These are phyloP conservation scores for Amyloporia xantha DNA, from an alignment of 768 basidiomycete genomes.

Conservation along the genomic window DNA sequence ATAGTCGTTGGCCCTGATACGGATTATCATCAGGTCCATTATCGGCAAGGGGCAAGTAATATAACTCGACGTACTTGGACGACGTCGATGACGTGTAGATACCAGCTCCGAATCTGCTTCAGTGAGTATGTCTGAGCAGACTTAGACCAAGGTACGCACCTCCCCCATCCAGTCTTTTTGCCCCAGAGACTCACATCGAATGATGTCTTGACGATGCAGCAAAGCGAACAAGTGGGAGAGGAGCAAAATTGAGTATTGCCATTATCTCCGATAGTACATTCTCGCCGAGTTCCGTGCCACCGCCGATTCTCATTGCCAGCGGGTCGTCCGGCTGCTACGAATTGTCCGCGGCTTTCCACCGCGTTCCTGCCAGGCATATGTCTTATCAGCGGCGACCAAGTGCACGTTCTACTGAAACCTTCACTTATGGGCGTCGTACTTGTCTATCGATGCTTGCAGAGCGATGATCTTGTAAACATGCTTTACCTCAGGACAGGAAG, in stretches of 20 bases:
- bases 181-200: slow-evolving; percentile 58
- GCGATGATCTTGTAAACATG: slow-evolving; percentile 60
- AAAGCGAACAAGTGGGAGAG: slow-evolving; percentile 54
- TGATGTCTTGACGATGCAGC: slow-evolving; percentile 56
- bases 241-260: slow-evolving; percentile 49
- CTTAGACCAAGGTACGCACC: slow-evolving; percentile 35
- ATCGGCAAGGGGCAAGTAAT: no score
- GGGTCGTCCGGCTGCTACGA: slow-evolving; percentile 44
- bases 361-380: slow-evolving; percentile 32
- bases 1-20: slow-evolving; percentile 58
- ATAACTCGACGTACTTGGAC: slow-evolving; percentile 44
- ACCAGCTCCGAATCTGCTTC: not conserved
- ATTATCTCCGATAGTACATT: slow-evolving; percentile 58
- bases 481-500: slow-evolving; percentile 49
- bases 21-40: not conserved
- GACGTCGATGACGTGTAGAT: slow-evolving; percentile 39
- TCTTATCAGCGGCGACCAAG: not conserved
- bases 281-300: slow-evolving; percentile 67
- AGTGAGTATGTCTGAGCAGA: not conserved
- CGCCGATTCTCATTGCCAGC: slow-evolving; percentile 68
- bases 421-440: slow-evolving; percentile 59
- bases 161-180: slow-evolving; percentile 69
- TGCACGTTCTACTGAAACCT: slow-evolving; percentile 13
- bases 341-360: slow-evolving; percentile 57
- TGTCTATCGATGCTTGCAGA: slow-evolving; percentile 40